A percentile compares a stretch with the other conserved stretches of the same genome.
These are phyloP conservation scores for Solanum megistacrolobum DNA, from an alignment of 257 asterid species.

Conservation along the genomic window DNA sequence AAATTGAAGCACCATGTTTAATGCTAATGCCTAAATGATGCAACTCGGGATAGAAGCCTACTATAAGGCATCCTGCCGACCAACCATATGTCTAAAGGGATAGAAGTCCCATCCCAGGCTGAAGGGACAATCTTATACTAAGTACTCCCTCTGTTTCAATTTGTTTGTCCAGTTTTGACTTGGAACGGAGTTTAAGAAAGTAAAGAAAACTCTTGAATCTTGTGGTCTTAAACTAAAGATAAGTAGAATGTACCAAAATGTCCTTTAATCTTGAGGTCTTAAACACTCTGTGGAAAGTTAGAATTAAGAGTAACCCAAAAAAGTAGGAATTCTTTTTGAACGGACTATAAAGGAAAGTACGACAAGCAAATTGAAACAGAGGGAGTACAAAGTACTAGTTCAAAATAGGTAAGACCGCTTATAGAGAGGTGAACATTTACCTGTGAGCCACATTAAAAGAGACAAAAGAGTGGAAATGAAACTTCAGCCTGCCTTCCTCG, in stretches of 20 bases:
- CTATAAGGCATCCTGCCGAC: neutral
- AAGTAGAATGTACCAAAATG: neutral
- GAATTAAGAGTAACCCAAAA: neutral
- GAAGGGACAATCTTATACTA: neutral
- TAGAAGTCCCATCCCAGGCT: neutral
- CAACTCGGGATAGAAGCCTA: neutral
- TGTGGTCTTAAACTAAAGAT: neutral
- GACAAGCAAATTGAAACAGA: neutral
- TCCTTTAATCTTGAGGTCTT: neutral
- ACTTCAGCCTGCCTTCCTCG: conserved; percentile 80
- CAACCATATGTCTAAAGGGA: neutral
- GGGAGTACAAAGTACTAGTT: neutral
- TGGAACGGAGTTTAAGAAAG: neutral
- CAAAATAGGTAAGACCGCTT: neutral
- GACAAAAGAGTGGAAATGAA: conserved; percentile 89
- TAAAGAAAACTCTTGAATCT: neutral
- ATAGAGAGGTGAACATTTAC: conserved; percentile 24
- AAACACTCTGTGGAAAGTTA: neutral
- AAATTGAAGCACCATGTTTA: neutral
- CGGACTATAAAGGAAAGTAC: neutral
- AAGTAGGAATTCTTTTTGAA: neutral
- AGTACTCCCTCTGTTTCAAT: neutral
- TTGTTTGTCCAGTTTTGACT: neutral
- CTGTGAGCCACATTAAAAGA: conserved; percentile 83
- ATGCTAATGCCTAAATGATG: neutral